These are phyloP conservation scores for Fusarium continuum DNA, from an alignment of 2,329 filamentous ascomycete species.

Conservation along the genomic window DNA sequence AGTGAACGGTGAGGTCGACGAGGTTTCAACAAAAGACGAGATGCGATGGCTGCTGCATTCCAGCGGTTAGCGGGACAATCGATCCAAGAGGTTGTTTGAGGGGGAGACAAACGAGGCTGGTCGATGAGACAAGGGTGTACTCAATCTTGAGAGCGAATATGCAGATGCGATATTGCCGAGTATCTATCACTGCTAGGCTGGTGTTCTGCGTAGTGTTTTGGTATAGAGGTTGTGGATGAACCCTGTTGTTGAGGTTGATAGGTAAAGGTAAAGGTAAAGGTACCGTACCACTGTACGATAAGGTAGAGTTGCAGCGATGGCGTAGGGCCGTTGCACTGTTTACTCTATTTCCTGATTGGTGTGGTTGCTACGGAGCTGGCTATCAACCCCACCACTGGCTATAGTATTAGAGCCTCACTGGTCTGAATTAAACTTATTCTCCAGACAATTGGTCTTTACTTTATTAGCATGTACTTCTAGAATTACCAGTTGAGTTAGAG, in stretches of 20 bases:
- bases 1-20: conserved; percentile 27
- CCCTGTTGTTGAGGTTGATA: conserved; percentile 31
- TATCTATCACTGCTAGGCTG: conserved; percentile 17
- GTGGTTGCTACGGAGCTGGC: conserved; percentile 44
- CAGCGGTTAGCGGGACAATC: conserved; percentile 55
- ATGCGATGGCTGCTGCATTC: conserved; percentile 48
- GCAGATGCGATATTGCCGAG: conserved; percentile 12
- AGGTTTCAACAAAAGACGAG: conserved; percentile 17
- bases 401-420: conserved; percentile 1
- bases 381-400: conserved; percentile 41
- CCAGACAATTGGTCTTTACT: no score
- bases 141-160: conserved; percentile 3
- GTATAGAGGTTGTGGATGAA: background rate
- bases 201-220: conserved; percentile 13
- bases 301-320: conserved; percentile 21
- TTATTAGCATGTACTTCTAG: no score
- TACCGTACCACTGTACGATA: no score
- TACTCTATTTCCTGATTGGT: conserved; percentile 46
- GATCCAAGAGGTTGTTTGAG: conserved; percentile 9
- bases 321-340: conserved; percentile 39
- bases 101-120: conserved; percentile 26
- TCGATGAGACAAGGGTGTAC: conserved; percentile 25
- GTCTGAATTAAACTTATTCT: background rate
- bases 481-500: no score
- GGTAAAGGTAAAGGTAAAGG: conserved; percentile 12